Base-by-base conservation (phyloP, 2,329 filamentous ascomycete species). In the Hymenoscyphus fraxineus region DNA sequence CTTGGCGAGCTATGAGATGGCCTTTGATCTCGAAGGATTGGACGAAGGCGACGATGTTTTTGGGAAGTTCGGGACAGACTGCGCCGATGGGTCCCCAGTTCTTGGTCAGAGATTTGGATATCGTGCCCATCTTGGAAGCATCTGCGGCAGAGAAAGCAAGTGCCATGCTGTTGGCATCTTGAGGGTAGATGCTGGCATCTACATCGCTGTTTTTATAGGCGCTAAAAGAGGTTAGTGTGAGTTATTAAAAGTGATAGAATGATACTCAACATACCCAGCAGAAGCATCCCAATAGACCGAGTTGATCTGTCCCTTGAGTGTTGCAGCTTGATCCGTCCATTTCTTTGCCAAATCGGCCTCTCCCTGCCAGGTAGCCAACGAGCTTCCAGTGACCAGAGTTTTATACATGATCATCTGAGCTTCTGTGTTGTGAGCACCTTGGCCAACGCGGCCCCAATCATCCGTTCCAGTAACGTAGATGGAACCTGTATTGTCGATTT, bases 81-180 rank as follows among this genome's bases (percentile, higher is more conserved):
- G 85, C 79, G 7, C 85, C 85, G 59, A 86, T 82, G 3, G 80
- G 77, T 0, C 78, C 81, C 85, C 84, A 87, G 72, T 60, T 73
- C 71, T 64, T 69, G 12, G 67, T 70, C 1, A 75, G 67, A 0
- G 65, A 35, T 31, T 64, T 47, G 7, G 70, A 73, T n/a, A 75
- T 69, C 71, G 67, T n/a, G 74, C 76, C 80, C 78, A 83, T 39
- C 70, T 72, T 7, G 73, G 70, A 22, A 2, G 65, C 22, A n/a
- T 64, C 58, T 1, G 70, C 66, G 27, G 68, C 65, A 2, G 44
- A 59, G 44, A 67, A 74, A 32, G 80, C 74, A 3, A 86, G 71
- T 0, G 83, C 80, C 73, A 87, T 78, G 61, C 81, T 79, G 73
- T 88, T 88, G 13, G 80, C 84, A 66, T 87, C 85, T 75, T 89